A percentile compares a stretch with the other conserved stretches of the same genome.
Conservation (phyloP, 2,329 filamentous ascomycete species). For the Beauveria caledonica region DNA sequence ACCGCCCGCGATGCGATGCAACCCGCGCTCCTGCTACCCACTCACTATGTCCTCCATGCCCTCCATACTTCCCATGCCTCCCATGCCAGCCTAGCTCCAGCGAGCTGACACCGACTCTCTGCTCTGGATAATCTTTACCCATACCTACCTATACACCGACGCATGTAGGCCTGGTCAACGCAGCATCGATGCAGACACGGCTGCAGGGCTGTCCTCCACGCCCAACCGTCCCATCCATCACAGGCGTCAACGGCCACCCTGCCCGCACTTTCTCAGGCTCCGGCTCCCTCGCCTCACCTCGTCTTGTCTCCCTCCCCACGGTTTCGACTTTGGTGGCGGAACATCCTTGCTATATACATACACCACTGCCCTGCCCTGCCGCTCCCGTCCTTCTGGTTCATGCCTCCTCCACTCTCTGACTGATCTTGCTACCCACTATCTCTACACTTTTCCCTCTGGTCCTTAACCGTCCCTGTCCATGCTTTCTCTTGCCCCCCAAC, state of each 20-base stretch:
- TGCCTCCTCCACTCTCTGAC: not conserved
- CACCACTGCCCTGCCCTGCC: conserved; percentile 2
- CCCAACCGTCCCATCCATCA: conserved; percentile 4
- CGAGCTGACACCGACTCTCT: not conserved
- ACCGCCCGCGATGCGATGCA: not conserved
- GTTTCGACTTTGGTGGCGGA: conserved; percentile 5
- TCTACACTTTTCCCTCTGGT: not conserved
- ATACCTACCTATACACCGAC: not conserved
- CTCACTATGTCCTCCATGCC: not conserved
- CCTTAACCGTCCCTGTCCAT: not conserved
- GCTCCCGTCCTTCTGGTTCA: not conserved
- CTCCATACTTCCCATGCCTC: too few species aligned
- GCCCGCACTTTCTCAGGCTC: conserved; percentile 13
- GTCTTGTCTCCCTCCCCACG: conserved; percentile 3
- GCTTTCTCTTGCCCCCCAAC: conserved; percentile 4
- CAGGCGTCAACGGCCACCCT: conserved; percentile 16
- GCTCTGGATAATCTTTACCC: not conserved
- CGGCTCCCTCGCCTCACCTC: not conserved
- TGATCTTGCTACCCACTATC: not conserved
- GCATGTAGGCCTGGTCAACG: not conserved
- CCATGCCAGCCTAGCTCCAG: not conserved
- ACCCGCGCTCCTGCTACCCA: not conserved
- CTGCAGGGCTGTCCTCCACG: conserved; percentile 3
- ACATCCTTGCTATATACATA: conserved; percentile 9
- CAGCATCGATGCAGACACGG: not conserved